Percentiles rank a stretch among this genome's conserved stretches.
Evolutionary conservation across 2,329 filamentous ascomycete genomes (phyloP).

Genomic region (Aureobasidium sp.): DNA sequence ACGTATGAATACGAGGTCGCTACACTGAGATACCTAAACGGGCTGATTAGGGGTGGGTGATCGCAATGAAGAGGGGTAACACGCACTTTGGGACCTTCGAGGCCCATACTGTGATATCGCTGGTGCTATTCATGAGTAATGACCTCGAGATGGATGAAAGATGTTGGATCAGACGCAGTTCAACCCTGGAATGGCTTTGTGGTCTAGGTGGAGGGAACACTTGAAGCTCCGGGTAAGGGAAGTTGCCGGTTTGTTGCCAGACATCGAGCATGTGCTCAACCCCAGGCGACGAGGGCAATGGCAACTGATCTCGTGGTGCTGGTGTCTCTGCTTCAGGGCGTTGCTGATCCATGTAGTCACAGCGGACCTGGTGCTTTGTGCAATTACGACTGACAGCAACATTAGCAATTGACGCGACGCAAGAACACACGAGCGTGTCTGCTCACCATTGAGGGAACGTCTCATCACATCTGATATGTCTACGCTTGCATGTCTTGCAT

Average conservation of each 20-base stretch:
- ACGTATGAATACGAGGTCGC: constrained; percentile 78
- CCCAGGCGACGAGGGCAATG: constrained; percentile 78
- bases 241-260: constrained; percentile 77
- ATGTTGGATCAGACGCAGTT: constrained; percentile 84
- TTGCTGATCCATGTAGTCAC: constrained; percentile 90
- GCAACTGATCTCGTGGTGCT: constrained; percentile 46
- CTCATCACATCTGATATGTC: constrained; percentile 96
- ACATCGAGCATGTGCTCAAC: constrained; percentile 72
- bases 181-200: constrained; percentile 64
- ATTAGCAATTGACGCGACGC: constrained; percentile 21
- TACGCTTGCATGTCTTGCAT: constrained; percentile 94
- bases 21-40: constrained; percentile 66
- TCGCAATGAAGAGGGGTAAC: constrained; percentile 9
- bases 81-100: constrained; percentile 85
- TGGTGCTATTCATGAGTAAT: constrained; percentile 60
- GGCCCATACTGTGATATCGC: constrained; percentile 86
- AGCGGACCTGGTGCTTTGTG: constrained; percentile 97
- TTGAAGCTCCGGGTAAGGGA: constrained; percentile 75
- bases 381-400: constrained; percentile 70
- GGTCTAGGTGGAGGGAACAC: constrained; percentile 69
- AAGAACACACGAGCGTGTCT: constrained; percentile 22
- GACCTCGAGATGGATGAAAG: constrained; percentile 79
- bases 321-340: constrained; percentile 53
- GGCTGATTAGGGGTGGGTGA: constrained; percentile 11
- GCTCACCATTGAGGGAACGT: constrained; percentile 90